Evolutionary conservation across 2,329 filamentous ascomycete species (phyloP).

Genomic region (Fusarium neocosmosporiellum): DNA sequence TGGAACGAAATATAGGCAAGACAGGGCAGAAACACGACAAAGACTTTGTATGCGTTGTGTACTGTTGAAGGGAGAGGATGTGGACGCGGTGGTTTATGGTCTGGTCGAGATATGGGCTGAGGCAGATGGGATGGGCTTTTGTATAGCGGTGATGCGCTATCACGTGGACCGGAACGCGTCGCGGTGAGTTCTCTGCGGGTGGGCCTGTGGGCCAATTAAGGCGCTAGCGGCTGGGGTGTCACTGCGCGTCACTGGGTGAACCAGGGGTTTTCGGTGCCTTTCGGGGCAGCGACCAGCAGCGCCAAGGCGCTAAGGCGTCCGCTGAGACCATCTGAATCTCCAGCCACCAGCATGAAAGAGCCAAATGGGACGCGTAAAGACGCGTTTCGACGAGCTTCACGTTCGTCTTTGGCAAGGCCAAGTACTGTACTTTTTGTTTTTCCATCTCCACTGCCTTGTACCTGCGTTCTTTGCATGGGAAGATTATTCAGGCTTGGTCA

Average conservation of each 20-base stretch:
- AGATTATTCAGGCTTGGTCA: constrained; percentile 42
- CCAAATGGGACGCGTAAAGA: constrained; percentile 38
- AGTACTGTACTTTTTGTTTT: constrained; percentile 17
- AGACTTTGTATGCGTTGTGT: constrained; percentile 35
- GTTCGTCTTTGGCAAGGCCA: constrained; percentile 32
- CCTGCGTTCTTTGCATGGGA: constrained; percentile 25
- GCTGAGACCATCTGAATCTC: constrained; percentile 32
- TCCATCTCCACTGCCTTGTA: constrained; percentile 19
- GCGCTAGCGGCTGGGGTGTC: constrained; percentile 20
- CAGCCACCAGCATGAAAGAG: constrained; percentile 36
- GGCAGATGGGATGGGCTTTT: constrained; percentile 53
- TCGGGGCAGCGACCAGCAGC: constrained; percentile 19
- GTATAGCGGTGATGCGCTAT: constrained; percentile 50
- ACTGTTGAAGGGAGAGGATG: constrained; percentile 29
- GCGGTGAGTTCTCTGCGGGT: constrained; percentile 44
- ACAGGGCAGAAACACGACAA: constrained; percentile 27
- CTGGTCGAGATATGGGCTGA: constrained; percentile 38
- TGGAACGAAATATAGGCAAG: constrained; percentile 6
- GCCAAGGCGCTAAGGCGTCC: constrained; percentile 31
- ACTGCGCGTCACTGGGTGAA: constrained; percentile 40
- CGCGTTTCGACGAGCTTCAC: constrained; percentile 36
- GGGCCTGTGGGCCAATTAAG: constrained; percentile 42
- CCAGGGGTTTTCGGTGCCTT: constrained; percentile 32
- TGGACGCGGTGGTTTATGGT: constrained; percentile 46
- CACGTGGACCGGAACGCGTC: constrained; percentile 54